Percentiles rank a stretch among this genome's conserved stretches.
phyloP scores from a whole-genome alignment of 768 basidiomycete genomes.

The Boletus eberwhitei region DNA sequence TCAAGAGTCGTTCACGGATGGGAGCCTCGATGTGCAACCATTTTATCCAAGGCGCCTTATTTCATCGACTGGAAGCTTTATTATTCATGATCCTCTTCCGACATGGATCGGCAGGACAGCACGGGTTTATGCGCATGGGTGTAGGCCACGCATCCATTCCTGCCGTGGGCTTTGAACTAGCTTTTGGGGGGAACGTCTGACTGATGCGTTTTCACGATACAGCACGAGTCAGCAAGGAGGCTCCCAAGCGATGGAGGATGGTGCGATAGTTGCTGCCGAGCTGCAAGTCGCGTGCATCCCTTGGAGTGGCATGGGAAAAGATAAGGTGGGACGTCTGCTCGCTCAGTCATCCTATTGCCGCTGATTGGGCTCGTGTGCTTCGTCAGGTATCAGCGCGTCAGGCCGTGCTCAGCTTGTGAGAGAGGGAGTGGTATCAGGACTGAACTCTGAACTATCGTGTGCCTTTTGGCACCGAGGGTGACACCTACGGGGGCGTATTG shows the following conservation, averaged over 20 bases:
- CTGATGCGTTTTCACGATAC: background rate
- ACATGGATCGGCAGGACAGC: conserved; percentile 32
- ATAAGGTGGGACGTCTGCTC: background rate
- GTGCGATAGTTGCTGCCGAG: conserved; percentile 4
- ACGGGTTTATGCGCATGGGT: conserved; percentile 17
- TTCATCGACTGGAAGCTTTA: conserved; percentile 39
- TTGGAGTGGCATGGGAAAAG: background rate
- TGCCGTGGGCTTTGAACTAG: background rate
- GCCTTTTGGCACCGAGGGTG: background rate
- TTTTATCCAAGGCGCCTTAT: conserved; percentile 22
- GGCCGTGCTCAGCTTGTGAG: background rate
- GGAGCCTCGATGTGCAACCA: conserved; percentile 19
- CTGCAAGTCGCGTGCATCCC: background rate
- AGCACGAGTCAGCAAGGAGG: background rate
- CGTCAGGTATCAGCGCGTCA: background rate
- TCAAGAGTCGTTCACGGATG: conserved; percentile 14
- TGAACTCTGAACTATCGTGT: background rate
- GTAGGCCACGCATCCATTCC: conserved; percentile 24
- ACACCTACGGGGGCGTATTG: too few species aligned
- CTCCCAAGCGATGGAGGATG: conserved; percentile 38
- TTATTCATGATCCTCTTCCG: conserved; percentile 29
- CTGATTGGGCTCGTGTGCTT: background rate
- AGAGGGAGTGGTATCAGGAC: background rate
- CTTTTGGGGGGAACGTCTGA: background rate
- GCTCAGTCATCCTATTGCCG: background rate